Evolutionary conservation across 2,329 filamentous ascomycete species (phyloP), one percentile per base, ranked within the genome.

Genomic region (Sporothrix pallida): DNA sequence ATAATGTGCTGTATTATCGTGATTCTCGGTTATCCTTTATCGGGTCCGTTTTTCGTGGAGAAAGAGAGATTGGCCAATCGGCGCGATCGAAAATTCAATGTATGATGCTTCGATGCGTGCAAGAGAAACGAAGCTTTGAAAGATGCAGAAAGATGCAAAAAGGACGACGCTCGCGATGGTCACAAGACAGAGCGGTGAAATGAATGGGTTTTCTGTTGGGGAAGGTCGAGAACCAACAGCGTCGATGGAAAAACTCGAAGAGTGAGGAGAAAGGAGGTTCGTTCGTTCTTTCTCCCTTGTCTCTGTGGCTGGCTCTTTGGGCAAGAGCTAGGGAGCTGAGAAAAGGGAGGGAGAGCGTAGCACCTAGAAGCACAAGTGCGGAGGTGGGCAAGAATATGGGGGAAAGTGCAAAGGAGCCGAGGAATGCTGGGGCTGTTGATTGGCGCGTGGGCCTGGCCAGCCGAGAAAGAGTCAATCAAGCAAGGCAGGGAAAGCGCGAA

Each of bases 381-480:
- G 71, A 54, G 70, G 62, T 52, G 54, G 71, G 37, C 12, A 44
- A 13, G 44, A 26, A 31, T 65, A 68, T 42, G 52, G 63, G 62
- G 62, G 31, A 37, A 37, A 17, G 42, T 10, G 42, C 44, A 26
- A 63, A 17, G 65, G 54, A 63, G 44, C 72, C 72, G 72, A 73
- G 72, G 46, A 70, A 70, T 20, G 54, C 54, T 63, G 71, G 62
- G 72, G 65, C 67, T 56, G 48, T 17, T 54, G 67, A 69, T 69
- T 54, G 69, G 52, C 42, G 69, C 20, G 31, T 60, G 68, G 31
- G 52, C n/a, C 37, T 20, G 68, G 31, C 37, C 31, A 70, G 31
- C 23, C 8, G 52, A 54, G 52, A 20, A 20, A 17, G n/a, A 20
- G 50, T 20, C 17, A 37, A 26, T 42, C 48, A 13, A 60, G 56